Conservation (phyloP, 2,329 filamentous ascomycete genomes). For the Bipolaris zeicola region DNA sequence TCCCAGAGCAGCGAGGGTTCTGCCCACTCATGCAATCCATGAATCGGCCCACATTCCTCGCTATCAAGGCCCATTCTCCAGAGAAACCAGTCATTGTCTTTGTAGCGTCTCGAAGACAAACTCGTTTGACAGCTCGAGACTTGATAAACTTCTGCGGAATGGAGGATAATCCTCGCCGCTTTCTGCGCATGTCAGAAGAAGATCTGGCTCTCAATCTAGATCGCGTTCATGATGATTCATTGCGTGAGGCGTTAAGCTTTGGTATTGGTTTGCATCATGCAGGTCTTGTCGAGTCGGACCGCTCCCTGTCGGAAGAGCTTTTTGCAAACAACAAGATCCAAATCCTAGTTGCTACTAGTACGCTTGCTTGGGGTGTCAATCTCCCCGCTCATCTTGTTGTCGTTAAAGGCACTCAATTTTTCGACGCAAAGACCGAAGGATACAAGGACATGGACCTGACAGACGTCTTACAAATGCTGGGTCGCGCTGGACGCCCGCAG, state of each 20-base stretch:
- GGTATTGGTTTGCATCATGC: slow-evolving; percentile 97
- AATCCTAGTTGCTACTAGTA: slow-evolving; percentile 93
- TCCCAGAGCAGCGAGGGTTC: slow-evolving; percentile 92
- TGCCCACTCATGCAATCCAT: slow-evolving; percentile 98
- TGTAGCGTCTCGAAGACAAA: slow-evolving; percentile 93
- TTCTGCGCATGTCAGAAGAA: slow-evolving; percentile 92
- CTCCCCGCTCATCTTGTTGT: slow-evolving; percentile 95
- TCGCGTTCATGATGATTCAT: slow-evolving; percentile 87
- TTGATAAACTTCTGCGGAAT: slow-evolving; percentile 97
- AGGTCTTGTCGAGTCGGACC: slow-evolving; percentile 91
- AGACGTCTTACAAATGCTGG: slow-evolving; percentile 97
- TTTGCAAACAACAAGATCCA: slow-evolving; percentile 99
- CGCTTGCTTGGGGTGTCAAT: slow-evolving; percentile 97
- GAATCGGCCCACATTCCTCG: slow-evolving; percentile 95
- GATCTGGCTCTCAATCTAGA: slow-evolving; percentile 87
- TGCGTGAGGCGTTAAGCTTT: slow-evolving; percentile 94
- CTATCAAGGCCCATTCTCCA: slow-evolving; percentile 94
- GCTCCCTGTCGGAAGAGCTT: slow-evolving; percentile 88
- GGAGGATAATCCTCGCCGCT: slow-evolving; percentile 95
- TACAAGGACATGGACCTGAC: slow-evolving; percentile 99
- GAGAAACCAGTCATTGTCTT: slow-evolving; percentile 98
- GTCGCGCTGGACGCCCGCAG: slow-evolving; percentile 91
- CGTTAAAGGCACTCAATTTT: slow-evolving; percentile 97
- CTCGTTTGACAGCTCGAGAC: slow-evolving; percentile 91
- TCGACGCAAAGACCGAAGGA: slow-evolving; percentile 95